Evolutionary conservation across 2,329 filamentous ascomycete species (phyloP), one percentile per base, ranked within the genome.

Genomic region (Sporothrix schenckii): DNA sequence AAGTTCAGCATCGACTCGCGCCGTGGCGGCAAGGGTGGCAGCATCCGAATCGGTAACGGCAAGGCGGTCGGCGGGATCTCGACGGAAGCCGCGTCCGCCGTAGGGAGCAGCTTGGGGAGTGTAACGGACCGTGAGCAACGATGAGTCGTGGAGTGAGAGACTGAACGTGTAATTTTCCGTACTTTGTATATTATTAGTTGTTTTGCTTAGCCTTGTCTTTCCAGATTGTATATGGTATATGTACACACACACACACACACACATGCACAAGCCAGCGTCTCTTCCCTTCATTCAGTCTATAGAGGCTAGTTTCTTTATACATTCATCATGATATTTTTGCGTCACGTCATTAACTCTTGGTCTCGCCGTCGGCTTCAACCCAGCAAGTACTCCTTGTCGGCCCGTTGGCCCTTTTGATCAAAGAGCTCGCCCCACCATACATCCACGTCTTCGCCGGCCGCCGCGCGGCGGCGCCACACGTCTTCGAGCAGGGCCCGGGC

Each of bases 1-100:
- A 49, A 75, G 76, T 73, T 75, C 21, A 79, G 78, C 69, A 72
- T 80, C 14, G 78, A 78, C 70, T 76, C 77, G 6, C 71, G 76
- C 19, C 41, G 67, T 6, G 66, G 47, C 44, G 76, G 77, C 54
- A 73, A 72, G 53, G 72, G 70, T 30, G 52, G 69, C 10, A 66
- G 74, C 58, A 74, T 75, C 65, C 72, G 69, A 3, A 44, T 75
- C 6, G 73, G 74, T 60, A 74, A 71, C 72, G 70, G 72, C 68
- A 68, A 70, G 60, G 74, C 74, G 2, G 72, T 73, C 10, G 73
- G 74, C 16, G 74, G 73, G 11, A 58, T 75, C 24, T 70, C 70
- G 41, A 73, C 72, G 0, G 71, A 72, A 21, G 67, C 73, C 1
- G 73, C 63, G 1, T 34, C 27, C 19, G 63, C 24, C 3, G 24